Percentiles rank a stretch among this genome's conserved stretches.
Evolutionary conservation across 306 rosid species (phyloP).

Genomic region (Ochetophila trinervis): DNA sequence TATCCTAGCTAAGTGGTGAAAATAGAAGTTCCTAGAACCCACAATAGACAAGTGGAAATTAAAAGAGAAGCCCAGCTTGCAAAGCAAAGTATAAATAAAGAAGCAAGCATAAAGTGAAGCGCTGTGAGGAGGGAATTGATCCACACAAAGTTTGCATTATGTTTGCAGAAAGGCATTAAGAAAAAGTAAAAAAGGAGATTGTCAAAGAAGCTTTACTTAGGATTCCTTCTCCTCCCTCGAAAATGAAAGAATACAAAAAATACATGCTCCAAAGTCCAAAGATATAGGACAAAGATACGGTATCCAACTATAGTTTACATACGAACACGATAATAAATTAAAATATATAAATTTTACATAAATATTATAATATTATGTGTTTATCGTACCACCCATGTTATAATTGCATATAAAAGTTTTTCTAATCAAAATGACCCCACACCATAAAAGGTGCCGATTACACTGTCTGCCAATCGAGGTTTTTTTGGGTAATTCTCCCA

Average conservation of each 20-base stretch:
- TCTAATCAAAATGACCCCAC: no score
- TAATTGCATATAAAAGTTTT: no score
- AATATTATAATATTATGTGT: no score
- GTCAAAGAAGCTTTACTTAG: constrained; percentile 39
- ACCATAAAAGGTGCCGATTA: no score
- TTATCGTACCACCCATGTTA: no score
- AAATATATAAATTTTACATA: no score
- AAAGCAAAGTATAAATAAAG: constrained; percentile 59
- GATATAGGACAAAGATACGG: constrained; percentile 1
- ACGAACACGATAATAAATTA: no score
- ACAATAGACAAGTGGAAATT: constrained; percentile 14
- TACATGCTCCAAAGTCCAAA: constrained; percentile 19
- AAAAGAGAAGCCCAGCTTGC: constrained; percentile 34
- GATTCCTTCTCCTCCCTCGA: constrained; percentile 36
- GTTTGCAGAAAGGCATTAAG: constrained; percentile 54
- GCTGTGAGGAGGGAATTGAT: constrained; percentile 30
- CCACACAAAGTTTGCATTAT: constrained; percentile 39
- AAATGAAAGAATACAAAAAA: constrained; percentile 26
- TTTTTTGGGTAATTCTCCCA: no score
- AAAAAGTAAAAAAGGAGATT: constrained; percentile 26
- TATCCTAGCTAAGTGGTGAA: neutral
- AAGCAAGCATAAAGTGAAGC: constrained; percentile 42
- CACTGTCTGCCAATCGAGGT: no score
- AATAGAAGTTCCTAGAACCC: constrained; percentile 3
- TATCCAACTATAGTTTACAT: no score